Base-by-base conservation (phyloP, 495 filamentous ascomycete genomes). In the Penicillium steckii region DNA sequence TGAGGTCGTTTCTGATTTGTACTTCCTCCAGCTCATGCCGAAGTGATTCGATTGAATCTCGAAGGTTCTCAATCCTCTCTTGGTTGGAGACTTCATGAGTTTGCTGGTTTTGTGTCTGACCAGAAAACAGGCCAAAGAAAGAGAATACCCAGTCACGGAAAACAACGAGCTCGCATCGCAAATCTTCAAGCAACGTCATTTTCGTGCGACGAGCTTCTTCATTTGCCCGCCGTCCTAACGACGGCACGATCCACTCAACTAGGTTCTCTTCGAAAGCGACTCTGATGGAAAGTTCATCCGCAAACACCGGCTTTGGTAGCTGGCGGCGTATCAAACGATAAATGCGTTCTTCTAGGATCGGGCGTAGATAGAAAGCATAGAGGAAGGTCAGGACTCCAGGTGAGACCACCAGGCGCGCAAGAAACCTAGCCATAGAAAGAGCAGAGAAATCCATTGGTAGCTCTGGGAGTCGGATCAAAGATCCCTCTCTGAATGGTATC, bases 251-350 rank as follows among this genome's bases (percentile, higher is more conserved):
- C 74, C 74, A 77, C 45, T 76, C 74, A 32, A 77, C 64, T 13
- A 78, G 68, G 37, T 77, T 75, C 50, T 77, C 75, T 26, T 78
- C 75, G 27, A 63, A 66, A 2, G 74, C 75, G 45, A 75, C 74
- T 32, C 71, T 64, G 38, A 79, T 61, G 3, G 76, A 79, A 32
- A 75, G 67, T 21, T 71, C 67, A 54, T 79, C 76, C 26, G 74
- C 73, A 9, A 67, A 38, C 15, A 48, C 61, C 21, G 74, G 74
- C 51, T 77, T 78, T 17, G 76, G 75, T 18, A 78, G 50, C 19
- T 69, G 67, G 44, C 74, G 67, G 26, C 74, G 72, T 18, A 76
- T 66, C 24, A 78, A 59, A 25, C 70, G 52, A 43, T 79, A 76
- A 3, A 78, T 63, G 25, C 72, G 69, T 22, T 71, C 70, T 46